Conservation (phyloP, 2,329 filamentous ascomycete species). For the Bipolaris bicolor region DNA sequence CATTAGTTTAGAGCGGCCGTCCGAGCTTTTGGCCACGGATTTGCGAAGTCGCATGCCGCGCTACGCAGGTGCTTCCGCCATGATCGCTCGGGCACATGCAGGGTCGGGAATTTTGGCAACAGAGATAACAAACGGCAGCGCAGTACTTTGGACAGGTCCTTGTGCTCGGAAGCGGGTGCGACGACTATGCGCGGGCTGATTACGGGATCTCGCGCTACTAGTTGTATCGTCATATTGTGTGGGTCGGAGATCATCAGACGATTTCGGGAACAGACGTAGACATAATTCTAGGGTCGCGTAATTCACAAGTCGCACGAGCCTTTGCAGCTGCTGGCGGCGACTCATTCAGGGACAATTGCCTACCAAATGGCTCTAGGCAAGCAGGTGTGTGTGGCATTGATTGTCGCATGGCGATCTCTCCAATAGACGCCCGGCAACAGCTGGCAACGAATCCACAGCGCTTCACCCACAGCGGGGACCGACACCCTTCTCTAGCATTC, state of each 20-base stretch:
- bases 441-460: constrained; percentile 43
- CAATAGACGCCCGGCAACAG: constrained; percentile 43
- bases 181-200: constrained; percentile 12
- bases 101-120: constrained; percentile 22
- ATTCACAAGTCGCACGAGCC: constrained; percentile 13
- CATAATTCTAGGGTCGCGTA: constrained; percentile 13
- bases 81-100: constrained; percentile 40
- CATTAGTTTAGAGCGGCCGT: constrained; percentile 35
- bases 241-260: constrained; percentile 17
- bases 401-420: constrained; percentile 41
- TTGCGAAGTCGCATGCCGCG: constrained; percentile 35
- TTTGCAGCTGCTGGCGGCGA: constrained; percentile 11
- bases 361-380: constrained; percentile 16
- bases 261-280: constrained; percentile 12
- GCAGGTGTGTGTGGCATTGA: constrained; percentile 37
- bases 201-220: constrained; percentile 19
- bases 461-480: constrained; percentile 32
- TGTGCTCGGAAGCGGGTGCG: constrained; percentile 6
- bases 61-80: constrained; percentile 38
- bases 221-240: constrained; percentile 18
- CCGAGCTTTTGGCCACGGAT: constrained; percentile 27
- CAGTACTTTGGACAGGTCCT: constrained; percentile 2
- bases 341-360: constrained; percentile 12
- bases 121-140: constrained; percentile 18
- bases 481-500: constrained; percentile 15